Evolutionary conservation across 2,329 filamentous ascomycete genomes (phyloP).

Genomic region (Fusarium setosum): DNA sequence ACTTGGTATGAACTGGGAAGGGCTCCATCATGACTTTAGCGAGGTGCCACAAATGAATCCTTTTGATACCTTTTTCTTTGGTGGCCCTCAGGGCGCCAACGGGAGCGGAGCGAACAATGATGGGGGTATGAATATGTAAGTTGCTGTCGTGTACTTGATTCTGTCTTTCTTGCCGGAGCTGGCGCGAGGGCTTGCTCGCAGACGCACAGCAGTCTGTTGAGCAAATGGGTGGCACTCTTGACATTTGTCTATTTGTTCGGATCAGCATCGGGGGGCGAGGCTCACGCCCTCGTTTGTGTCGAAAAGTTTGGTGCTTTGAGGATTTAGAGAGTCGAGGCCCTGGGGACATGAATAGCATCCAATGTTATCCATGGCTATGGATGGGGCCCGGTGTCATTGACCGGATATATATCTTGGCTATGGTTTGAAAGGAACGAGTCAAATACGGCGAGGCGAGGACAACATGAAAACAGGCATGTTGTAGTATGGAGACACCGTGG

Average conservation of each 20-base stretch:
- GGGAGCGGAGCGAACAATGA: slow-evolving; percentile 34
- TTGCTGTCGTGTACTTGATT: slow-evolving; percentile 5
- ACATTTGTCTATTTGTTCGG: slow-evolving; percentile 4
- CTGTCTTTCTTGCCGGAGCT: slow-evolving; percentile 23
- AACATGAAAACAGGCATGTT: slow-evolving; percentile 36
- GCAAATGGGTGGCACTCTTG: slow-evolving; percentile 26
- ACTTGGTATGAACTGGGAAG: slow-evolving; percentile 74
- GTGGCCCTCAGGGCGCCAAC: slow-evolving; percentile 57
- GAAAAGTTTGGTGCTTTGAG: background rate
- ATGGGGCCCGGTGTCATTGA: background rate
- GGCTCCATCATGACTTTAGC: slow-evolving; percentile 71
- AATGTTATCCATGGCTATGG: too few species aligned
- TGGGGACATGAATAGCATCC: too few species aligned
- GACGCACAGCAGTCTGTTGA: slow-evolving; percentile 21
- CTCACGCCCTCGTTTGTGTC: background rate
- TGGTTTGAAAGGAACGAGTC: background rate
- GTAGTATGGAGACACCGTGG: slow-evolving; percentile 5
- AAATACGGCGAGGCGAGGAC: background rate
- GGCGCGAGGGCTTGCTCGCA: slow-evolving; percentile 29
- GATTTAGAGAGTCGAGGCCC: slow-evolving; percentile 3
- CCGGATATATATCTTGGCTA: slow-evolving; percentile 3
- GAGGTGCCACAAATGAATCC: slow-evolving; percentile 72
- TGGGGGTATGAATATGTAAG: slow-evolving; percentile 43
- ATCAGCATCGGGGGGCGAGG: slow-evolving; percentile 12
- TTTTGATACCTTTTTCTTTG: slow-evolving; percentile 81